phyloP scores from a whole-genome alignment of 2,329 filamentous ascomycete species.

The Epichloe coenophiala region DNA sequence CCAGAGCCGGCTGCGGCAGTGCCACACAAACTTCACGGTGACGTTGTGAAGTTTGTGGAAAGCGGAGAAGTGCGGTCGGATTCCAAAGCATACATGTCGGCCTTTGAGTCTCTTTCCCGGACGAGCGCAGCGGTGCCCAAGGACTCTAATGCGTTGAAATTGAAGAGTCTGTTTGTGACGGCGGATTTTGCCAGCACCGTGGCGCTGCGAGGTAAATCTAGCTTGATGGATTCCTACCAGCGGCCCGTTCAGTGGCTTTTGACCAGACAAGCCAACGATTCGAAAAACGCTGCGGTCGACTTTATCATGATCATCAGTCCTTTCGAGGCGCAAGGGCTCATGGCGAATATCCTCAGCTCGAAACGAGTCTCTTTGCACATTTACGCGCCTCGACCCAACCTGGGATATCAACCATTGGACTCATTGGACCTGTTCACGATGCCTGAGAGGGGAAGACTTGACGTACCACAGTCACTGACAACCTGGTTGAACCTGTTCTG shows the following conservation, averaged over 20 bases:
- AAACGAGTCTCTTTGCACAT: slow-evolving; percentile 30
- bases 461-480: not conserved
- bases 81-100: slow-evolving; percentile 1
- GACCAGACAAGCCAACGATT: not conserved
- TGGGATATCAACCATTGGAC: slow-evolving; percentile 11
- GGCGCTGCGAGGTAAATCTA: not conserved
- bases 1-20: slow-evolving; percentile 23
- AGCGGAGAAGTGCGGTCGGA: slow-evolving; percentile 1
- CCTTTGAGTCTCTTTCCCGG: slow-evolving; percentile 7
- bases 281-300: not conserved
- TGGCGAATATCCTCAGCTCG: slow-evolving; percentile 23
- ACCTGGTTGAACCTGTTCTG: slow-evolving; percentile 49
- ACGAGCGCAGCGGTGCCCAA: slow-evolving; percentile 10
- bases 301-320: slow-evolving; percentile 46
- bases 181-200: slow-evolving; percentile 10
- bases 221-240: slow-evolving; percentile 9
- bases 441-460: not conserved
- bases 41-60: slow-evolving; percentile 18
- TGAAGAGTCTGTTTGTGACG: slow-evolving; percentile 8
- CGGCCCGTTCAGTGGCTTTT: slow-evolving; percentile 14
- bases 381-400: slow-evolving; percentile 33
- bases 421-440: slow-evolving; percentile 10
- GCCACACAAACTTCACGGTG: slow-evolving; percentile 27
- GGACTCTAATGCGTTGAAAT: slow-evolving; percentile 5
- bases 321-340: slow-evolving; percentile 41